Evolutionary conservation across 441 rosid genomes (phyloP), one percentile per base, ranked within the genome.

Genomic region (Arabidopsis hybrid): DNA sequence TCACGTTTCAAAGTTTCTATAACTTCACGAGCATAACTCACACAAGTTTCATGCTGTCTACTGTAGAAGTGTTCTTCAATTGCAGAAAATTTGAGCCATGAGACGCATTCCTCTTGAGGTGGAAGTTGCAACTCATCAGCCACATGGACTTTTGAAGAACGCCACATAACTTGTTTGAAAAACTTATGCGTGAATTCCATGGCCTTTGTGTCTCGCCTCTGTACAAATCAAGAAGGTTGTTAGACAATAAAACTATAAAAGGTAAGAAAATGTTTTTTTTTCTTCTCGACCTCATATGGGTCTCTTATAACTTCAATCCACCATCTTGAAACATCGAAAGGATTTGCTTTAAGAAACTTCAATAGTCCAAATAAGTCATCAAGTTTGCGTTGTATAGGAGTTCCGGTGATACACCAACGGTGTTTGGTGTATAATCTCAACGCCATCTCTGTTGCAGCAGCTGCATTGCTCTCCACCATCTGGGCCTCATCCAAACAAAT

Each of bases 401-500:
- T 93, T 78, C 98, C 98, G 11, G 98, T 91, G 65, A 95, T 85
- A 77, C 99, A 95, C 98, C 99, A 95, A 43, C 86, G 95, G 74
- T 93, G 85, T 79, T 83, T 95, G 55, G 94, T 84, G 78, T 88
- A 79, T 69, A 95, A 81, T 77, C 97, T 88, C 72, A 89, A 75
- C 58, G 98, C 97, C 98, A 95, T 95, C 83, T 95, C 97, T 74
- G 99, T 82, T 40, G 98, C 98, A 72, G 95, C 91, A 63, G 96
- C 90, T 79, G 88, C 82, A 86, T 88, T 91, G 75, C 91, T 91
- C 87, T 95, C 99, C 81, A 95, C 99, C 99, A 95, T 93, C 79
- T 93, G 99, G 69, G 98, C 99, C 81, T 93, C 99, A 83, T 95
- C 99, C 84, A 95, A 85, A 86, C 97, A 95, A 80, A 93, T 73